Base-by-base conservation (phyloP, 2,329 filamentous ascomycete genomes). In the Knoxdaviesia capensis region DNA sequence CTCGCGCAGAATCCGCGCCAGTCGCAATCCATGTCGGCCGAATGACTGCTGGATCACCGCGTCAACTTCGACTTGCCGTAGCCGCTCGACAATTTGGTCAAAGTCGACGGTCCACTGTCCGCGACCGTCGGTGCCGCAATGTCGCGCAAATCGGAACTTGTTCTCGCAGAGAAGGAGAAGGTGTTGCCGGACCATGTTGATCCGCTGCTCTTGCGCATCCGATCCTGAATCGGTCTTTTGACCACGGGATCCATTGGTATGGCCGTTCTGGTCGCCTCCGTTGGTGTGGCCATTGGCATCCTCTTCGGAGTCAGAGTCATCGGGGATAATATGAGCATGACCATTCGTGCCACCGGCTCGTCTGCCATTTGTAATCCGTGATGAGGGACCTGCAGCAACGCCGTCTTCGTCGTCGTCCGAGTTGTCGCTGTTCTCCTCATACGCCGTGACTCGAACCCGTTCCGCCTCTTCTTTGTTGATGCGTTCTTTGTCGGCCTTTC, bases 21-120 rank as follows among this genome's bases (percentile, higher is more conserved):
- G 66, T 6, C 88, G 81, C 11, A 88, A 69, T 1, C 85, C 85
- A 39, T 80, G 66, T 6, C 73, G 71, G 6, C 85, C 86, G 50
- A 84, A 86, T 2, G 75, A 74, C 41, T 84, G 74, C 47, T 80
- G 73, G 43, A 96, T 79, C 36, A 86, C 78, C 9, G 77, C 75
- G 56, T 94, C 85, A 31, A 96, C 64, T 55, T 94, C 85, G 5
- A 71, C 62, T 51, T 87, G 78, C 38, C 80, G 77, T 33, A 96
- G 63, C 41, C 70, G 68, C 37, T 74, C 68, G 41, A 84, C 68
- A 4, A 96, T 65, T 6, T 71, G 66, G n/a, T 72, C 67, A 54
- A 90, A 93, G 52, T 94, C 78, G 5, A 96, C 74, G 0, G 76
- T 79, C 83, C 86, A 98, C 52, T 82, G 76, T 32, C 79, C 77